Percentiles rank a stretch among this genome's conserved stretches.
Evolutionary conservation across 2,329 filamentous ascomycete species (phyloP).

Genomic region (Proliferodiscus dingleyae): DNA sequence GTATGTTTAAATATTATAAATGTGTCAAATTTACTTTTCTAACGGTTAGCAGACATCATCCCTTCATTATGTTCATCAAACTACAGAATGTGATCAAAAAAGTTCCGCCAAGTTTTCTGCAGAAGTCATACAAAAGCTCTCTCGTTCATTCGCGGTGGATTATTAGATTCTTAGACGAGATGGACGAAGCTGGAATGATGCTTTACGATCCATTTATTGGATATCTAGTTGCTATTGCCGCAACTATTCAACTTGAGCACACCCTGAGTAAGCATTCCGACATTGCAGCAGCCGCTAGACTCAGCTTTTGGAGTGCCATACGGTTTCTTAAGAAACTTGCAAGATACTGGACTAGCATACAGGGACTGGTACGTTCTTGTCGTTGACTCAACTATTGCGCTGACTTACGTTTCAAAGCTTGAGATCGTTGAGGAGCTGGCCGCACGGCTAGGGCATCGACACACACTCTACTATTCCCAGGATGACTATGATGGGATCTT

Average conservation of each 20-base stretch:
- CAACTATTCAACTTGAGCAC: conserved; percentile 18
- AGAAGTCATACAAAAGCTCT: conserved; percentile 20
- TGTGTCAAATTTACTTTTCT: not conserved
- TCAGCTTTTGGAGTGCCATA: conserved; percentile 15
- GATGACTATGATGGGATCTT: conserved; percentile 19
- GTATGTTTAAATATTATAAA: conserved; percentile 1
- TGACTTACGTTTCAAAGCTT: conserved; percentile 5
- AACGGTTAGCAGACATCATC: conserved; percentile 14
- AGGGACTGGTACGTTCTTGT: conserved; percentile 9
- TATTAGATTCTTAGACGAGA: conserved; percentile 17
- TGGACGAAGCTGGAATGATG: conserved; percentile 21
- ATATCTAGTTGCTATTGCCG: conserved; percentile 15
- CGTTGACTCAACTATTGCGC: not conserved
- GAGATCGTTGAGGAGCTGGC: conserved; percentile 16
- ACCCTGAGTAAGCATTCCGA: conserved; percentile 17
- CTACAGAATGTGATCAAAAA: conserved; percentile 17
- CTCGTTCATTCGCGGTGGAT: conserved; percentile 19
- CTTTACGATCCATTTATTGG: conserved; percentile 20
- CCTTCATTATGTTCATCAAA: conserved; percentile 22
- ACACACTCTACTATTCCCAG: conserved; percentile 18
- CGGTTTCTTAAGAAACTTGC: conserved; percentile 15
- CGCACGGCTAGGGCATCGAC: conserved; percentile 13
- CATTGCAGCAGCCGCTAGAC: conserved; percentile 14
- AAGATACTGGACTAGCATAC: conserved; percentile 17
- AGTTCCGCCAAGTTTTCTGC: conserved; percentile 18